These are phyloP conservation scores for Moricandia moricandioides DNA, from an alignment of 345 rosid species.

Conservation along the genomic window DNA sequence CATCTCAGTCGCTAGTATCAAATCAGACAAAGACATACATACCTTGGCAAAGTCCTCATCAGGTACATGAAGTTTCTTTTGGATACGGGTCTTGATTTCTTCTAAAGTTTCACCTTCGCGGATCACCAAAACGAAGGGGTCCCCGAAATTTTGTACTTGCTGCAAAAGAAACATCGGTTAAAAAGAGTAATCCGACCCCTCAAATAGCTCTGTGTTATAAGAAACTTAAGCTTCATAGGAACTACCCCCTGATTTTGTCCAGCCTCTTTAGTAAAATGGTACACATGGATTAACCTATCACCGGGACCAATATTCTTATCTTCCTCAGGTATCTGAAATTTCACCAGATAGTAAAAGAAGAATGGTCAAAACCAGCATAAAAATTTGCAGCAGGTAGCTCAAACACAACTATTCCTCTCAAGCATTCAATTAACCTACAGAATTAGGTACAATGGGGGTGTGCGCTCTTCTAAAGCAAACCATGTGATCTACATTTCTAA, in stretches of 20 bases:
- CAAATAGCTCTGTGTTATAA: neutral
- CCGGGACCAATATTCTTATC: conserved; percentile 78
- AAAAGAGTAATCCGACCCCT: neutral
- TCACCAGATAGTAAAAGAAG: conserved; percentile 4
- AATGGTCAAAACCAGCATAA: neutral
- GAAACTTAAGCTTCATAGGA: conserved; percentile 4
- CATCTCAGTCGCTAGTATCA: neutral
- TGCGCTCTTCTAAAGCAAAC: neutral
- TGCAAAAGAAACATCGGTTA: conserved; percentile 33
- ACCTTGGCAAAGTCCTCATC: conserved; percentile 95
- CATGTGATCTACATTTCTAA: neutral
- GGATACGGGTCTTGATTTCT: conserved; percentile 72
- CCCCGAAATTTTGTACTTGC: conserved; percentile 94
- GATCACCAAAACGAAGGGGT: conserved; percentile 89
- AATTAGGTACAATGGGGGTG: neutral
- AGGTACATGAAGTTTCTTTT: conserved; percentile 74
- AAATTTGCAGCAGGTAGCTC: conserved; percentile 3
- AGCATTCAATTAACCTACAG: conserved; percentile 4
- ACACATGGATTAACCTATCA: conserved; percentile 83
- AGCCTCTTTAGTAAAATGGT: conserved; percentile 76
- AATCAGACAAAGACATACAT: conserved; percentile 14
- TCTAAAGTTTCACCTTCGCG: conserved; percentile 83
- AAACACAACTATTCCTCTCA: conserved; percentile 12
- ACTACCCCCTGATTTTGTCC: conserved; percentile 65
- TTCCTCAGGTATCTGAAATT: conserved; percentile 74